These are phyloP conservation scores for Backusella mclennaniae DNA, from an alignment of 192 early-diverging fungal species.

Conservation along the genomic window DNA sequence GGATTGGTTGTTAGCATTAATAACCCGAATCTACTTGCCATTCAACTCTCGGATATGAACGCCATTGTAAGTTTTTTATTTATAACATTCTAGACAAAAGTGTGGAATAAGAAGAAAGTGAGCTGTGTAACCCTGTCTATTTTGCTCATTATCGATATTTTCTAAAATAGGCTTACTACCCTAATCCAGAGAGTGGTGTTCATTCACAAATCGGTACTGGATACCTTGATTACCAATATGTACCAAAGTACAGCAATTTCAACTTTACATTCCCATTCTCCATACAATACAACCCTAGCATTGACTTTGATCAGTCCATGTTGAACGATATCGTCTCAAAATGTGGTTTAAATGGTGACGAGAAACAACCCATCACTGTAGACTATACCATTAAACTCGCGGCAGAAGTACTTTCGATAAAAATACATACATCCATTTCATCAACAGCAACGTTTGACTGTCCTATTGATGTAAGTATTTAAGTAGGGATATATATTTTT, in stretches of 20 bases:
- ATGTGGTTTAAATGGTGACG: slow-evolving; percentile 34
- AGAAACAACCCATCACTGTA: slow-evolving; percentile 18
- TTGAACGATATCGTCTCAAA: slow-evolving; percentile 36
- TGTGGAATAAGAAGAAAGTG: background rate
- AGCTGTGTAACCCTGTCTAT: background rate
- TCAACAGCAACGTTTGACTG: slow-evolving; percentile 27
- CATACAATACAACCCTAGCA: slow-evolving; percentile 27
- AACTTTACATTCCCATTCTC: slow-evolving; percentile 39
- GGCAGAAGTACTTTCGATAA: slow-evolving; percentile 36
- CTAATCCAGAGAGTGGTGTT: slow-evolving; percentile 24
- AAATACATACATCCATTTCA: slow-evolving; percentile 36
- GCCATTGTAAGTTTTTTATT: slow-evolving; percentile 37
- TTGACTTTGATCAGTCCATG: slow-evolving; percentile 35
- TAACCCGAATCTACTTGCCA: slow-evolving; percentile 41
- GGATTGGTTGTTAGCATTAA: slow-evolving; percentile 29
- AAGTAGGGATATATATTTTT: background rate
- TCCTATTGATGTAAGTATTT: slow-evolving; percentile 25
- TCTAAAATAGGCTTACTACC: slow-evolving; percentile 45
- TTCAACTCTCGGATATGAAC: slow-evolving; percentile 37
- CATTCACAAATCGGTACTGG: slow-evolving; percentile 6
- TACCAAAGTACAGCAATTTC: slow-evolving; percentile 4
- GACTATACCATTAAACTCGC: slow-evolving; percentile 43
- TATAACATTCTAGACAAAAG: background rate
- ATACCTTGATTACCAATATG: slow-evolving; percentile 2
- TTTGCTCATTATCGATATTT: slow-evolving; percentile 10